phyloP scores from a whole-genome alignment of 208 protist species.

The Crithidia acanthocephali region DNA sequence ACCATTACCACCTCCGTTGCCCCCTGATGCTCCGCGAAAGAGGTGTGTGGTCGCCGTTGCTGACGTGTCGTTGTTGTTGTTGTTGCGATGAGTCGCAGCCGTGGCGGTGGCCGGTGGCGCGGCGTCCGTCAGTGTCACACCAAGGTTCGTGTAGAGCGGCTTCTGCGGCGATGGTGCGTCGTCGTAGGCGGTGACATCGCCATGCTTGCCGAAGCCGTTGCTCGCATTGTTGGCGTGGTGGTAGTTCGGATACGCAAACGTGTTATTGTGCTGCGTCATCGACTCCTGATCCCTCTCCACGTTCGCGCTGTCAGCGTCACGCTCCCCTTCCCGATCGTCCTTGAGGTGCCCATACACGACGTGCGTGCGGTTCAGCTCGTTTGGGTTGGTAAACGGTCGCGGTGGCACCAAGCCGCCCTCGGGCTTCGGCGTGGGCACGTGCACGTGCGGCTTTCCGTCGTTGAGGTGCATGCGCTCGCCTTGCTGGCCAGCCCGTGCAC shows the following conservation, averaged over 20 bases:
- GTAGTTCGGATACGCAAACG: background rate
- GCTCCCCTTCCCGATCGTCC: background rate
- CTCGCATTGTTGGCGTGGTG: background rate
- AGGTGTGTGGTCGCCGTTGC: background rate
- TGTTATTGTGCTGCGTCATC: background rate
- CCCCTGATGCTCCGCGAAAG: background rate
- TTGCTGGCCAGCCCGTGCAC: slow-evolving; percentile 31
- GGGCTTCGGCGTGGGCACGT: slow-evolving; percentile 10
- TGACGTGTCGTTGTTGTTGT: background rate
- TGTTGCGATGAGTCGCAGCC: background rate
- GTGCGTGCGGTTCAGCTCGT: slow-evolving; percentile 18
- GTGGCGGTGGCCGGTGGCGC: background rate
- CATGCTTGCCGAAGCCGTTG: background rate
- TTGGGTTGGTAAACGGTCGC: slow-evolving; percentile 10
- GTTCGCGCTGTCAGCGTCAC: too few species aligned
- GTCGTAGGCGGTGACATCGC: background rate
- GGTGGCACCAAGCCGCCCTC: background rate
- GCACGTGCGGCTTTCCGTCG: slow-evolving; percentile 36
- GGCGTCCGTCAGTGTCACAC: background rate
- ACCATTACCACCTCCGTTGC: too few species aligned
- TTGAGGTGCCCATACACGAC: background rate
- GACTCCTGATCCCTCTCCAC: background rate
- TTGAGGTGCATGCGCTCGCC: slow-evolving; percentile 36
- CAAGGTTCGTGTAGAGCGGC: slow-evolving; percentile 20
- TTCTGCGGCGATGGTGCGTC: background rate